Conservation (phyloP, 352 stramenopile genomes). For the Phytophthora vignae region DNA sequence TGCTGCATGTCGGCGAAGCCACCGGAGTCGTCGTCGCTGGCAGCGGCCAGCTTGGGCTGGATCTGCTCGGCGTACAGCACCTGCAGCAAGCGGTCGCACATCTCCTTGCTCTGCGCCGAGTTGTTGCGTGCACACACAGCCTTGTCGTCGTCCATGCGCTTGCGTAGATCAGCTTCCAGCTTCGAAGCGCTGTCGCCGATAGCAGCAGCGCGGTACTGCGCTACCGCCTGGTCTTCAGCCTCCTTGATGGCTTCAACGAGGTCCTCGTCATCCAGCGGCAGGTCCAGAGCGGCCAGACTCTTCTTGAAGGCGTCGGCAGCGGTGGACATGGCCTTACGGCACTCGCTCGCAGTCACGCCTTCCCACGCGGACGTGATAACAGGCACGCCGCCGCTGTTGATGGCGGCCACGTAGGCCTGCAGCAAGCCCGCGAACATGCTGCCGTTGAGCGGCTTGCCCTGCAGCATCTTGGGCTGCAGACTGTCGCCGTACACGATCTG, state of each 20-base stretch:
- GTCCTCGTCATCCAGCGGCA: conserved; percentile 79
- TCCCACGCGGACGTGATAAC: conserved; percentile 91
- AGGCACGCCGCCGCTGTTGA: conserved; percentile 89
- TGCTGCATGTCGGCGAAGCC: conserved; percentile 84
- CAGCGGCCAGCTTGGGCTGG: conserved; percentile 73
- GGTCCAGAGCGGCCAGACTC: conserved; percentile 57
- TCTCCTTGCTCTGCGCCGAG: conserved; percentile 68
- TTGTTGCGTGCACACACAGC: conserved; percentile 53
- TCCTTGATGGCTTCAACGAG: conserved; percentile 65
- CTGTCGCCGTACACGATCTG: conserved; percentile 75
- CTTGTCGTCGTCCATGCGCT: conserved; percentile 82
- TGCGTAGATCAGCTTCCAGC: conserved; percentile 67
- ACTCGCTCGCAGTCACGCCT: conserved; percentile 82
- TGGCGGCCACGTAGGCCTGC: conserved; percentile 85
- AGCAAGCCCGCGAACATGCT: conserved; percentile 87
- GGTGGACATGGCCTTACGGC: conserved; percentile 72
- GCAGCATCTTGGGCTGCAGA: conserved; percentile 84
- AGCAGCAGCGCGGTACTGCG: conserved; percentile 65
- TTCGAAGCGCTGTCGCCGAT: conserved; percentile 77
- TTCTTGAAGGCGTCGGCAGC: conserved; percentile 76
- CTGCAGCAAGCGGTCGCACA: conserved; percentile 82
- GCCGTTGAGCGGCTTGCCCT: conserved; percentile 81
- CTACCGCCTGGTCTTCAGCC: conserved; percentile 57
- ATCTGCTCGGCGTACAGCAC: conserved; percentile 86
- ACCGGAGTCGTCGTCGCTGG: conserved; percentile 52